Base-by-base conservation (phyloP, 352 stramenopile genomes). In the Aphanomyces invadans region DNA sequence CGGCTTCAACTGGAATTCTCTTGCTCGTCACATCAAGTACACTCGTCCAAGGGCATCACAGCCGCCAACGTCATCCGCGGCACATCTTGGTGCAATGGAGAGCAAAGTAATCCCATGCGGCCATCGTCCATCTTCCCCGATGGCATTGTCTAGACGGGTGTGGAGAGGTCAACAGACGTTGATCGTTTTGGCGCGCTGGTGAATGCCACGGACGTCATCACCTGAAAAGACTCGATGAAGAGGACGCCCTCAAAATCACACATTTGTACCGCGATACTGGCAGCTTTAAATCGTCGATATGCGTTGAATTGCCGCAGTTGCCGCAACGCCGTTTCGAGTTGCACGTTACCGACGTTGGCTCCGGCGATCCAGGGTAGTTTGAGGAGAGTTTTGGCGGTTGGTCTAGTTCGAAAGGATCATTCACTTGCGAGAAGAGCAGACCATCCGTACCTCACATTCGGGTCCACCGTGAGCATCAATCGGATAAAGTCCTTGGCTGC, bases 271-370 rank as follows among this genome's bases (percentile, higher is more conserved):
- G 89, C 95, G 69, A 90, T 95, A 7, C 97, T 82, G 0, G 85
- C 83, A 19, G 85, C 83, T 71, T 89, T 90, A 71, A 92, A 90
- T 65, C 89, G 89, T 70, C 89, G 89, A 46, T 83, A 75, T 45
- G 85, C 85, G 68, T 94, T 81, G 72, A 94, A 94, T 49, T 83
- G 80, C 64, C 83, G 79, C 71, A 94, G 68, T 49, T 94, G 79
- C 9, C 76, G 87, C 55, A 94, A 68, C 9, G 85, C 81, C 48
- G 77, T 91, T 39, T 78, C 87, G 15, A 94, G 71, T 63, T 80
- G 85, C 56, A 91, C 83, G 23, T 71, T 88, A 10, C 80, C 81
- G n/a, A 92, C 74, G 17, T 94, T 78, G 21, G 45, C 55, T 64
- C 80, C 83, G 4, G 75, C 75, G 72, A 94, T 90, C 83, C 83